Evolutionary conservation across 2,329 filamentous ascomycete species (phyloP).

Genomic region (Pseudofabraea citricarpa): DNA sequence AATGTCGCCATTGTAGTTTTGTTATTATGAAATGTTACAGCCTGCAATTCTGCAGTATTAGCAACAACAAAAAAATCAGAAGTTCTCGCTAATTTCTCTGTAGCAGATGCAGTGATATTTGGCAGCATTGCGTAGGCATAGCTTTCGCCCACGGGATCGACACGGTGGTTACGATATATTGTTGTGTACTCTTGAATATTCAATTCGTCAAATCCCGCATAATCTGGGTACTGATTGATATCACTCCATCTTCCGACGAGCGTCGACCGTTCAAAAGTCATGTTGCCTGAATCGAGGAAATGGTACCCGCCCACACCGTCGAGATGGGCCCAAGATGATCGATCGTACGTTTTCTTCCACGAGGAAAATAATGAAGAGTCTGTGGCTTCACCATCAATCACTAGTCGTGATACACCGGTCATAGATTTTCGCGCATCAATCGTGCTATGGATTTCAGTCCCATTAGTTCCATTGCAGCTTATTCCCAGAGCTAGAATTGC

Average conservation of each 20-base stretch:
- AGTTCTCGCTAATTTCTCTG: constrained; percentile 5
- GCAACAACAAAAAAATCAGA: constrained; percentile 1
- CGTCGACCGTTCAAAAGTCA: constrained; percentile 11
- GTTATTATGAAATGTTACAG: constrained; percentile 11
- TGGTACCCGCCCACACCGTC: constrained; percentile 13
- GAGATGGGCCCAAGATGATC: constrained; percentile 10
- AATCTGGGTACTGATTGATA: constrained; percentile 15
- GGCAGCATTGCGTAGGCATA: constrained; percentile 15
- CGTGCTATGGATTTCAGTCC: background rate
- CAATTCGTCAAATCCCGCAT: constrained; percentile 7
- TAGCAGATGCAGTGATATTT: constrained; percentile 6
- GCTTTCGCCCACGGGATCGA: constrained; percentile 7
- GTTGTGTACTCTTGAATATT: constrained; percentile 12
- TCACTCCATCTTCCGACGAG: constrained; percentile 12
- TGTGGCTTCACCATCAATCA: background rate
- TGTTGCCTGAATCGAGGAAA: constrained; percentile 9
- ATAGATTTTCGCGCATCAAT: background rate
- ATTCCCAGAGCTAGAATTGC: constrained; percentile 8
- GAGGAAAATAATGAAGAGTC: background rate
- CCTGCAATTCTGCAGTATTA: background rate
- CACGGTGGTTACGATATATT: constrained; percentile 12
- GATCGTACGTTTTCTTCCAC: constrained; percentile 2
- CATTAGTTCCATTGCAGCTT: background rate
- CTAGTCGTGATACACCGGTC: background rate
- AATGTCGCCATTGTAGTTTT: constrained; percentile 11